A percentile compares a stretch with the other conserved stretches of the same genome.
Evolutionary conservation across 208 protist species (phyloP).

Genomic region (Crithidia bombi): DNA sequence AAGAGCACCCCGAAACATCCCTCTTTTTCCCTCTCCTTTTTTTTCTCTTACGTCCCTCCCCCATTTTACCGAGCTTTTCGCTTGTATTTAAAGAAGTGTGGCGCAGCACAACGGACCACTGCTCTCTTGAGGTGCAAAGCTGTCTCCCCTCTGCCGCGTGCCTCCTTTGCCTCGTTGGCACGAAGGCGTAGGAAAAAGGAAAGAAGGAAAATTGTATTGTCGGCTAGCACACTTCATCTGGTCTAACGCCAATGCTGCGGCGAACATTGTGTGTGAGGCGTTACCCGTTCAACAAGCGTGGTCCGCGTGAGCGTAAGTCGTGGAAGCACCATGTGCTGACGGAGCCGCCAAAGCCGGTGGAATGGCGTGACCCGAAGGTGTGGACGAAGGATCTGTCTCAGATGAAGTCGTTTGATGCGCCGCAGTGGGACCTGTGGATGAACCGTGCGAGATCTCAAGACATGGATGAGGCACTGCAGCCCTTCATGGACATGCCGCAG

Average conservation of each 20-base stretch:
- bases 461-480: constrained; percentile 92
- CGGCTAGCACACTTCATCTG: no score
- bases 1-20: no score
- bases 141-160: constrained; percentile 5
- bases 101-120: neutral
- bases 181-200: neutral
- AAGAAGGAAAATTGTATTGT: neutral
- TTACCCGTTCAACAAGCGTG: constrained; percentile 90
- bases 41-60: neutral
- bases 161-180: neutral
- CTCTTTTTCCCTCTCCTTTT: constrained; percentile 6
- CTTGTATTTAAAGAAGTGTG: neutral
- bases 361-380: constrained; percentile 92
- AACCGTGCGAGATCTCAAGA: constrained; percentile 87
- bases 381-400: constrained; percentile 89
- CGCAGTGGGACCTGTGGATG: constrained; percentile 92
- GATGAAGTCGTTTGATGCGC: constrained; percentile 93
- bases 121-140: neutral
- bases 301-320: constrained; percentile 86
- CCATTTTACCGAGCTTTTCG: neutral
- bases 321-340: constrained; percentile 93
- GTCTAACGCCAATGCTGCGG: constrained; percentile 80
- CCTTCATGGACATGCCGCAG: constrained; percentile 95
- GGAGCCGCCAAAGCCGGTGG: constrained; percentile 87
- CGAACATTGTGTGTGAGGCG: constrained; percentile 58